These are phyloP conservation scores for Beauveria australis DNA, from an alignment of 2,329 filamentous ascomycete genomes.

Conservation along the genomic window DNA sequence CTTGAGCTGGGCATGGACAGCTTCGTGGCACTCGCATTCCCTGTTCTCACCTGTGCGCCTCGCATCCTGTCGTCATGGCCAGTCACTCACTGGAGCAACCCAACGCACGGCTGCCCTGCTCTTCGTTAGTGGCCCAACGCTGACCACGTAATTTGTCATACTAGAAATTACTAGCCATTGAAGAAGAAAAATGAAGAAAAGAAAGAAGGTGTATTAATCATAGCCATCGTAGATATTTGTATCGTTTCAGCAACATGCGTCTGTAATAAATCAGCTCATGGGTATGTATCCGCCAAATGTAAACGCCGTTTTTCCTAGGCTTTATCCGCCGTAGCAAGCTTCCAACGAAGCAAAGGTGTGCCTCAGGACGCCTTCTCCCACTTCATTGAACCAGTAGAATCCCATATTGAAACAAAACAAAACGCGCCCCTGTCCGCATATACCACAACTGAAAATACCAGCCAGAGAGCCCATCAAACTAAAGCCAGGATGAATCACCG, in stretches of 20 bases:
- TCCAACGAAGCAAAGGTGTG: not conserved
- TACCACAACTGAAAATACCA: not conserved
- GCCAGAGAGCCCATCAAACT: not conserved
- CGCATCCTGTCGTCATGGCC: conserved; percentile 1
- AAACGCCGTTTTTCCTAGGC: not conserved
- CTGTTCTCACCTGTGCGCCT: not conserved
- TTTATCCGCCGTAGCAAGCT: not conserved
- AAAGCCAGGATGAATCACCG: conserved; percentile 28
- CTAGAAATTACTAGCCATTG: not conserved
- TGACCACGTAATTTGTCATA: not conserved
- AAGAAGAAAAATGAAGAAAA: not conserved
- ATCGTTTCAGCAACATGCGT: conserved; percentile 4
- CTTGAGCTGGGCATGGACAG: not conserved
- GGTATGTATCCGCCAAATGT: conserved; percentile 7
- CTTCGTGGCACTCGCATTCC: not conserved
- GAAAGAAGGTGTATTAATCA: not conserved
- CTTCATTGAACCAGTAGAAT: not conserved
- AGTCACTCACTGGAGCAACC: too few species aligned
- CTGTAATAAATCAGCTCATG: not conserved
- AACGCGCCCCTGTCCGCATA: not conserved
- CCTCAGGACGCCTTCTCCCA: not conserved
- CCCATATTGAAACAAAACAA: not conserved
- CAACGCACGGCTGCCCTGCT: not conserved
- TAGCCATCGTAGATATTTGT: conserved; percentile 3
- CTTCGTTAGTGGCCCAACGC: not conserved